A percentile compares a stretch with the other conserved stretches of the same genome.
phyloP scores from a whole-genome alignment of 2,329 filamentous ascomycete species.

The Xylaria sp. region DNA sequence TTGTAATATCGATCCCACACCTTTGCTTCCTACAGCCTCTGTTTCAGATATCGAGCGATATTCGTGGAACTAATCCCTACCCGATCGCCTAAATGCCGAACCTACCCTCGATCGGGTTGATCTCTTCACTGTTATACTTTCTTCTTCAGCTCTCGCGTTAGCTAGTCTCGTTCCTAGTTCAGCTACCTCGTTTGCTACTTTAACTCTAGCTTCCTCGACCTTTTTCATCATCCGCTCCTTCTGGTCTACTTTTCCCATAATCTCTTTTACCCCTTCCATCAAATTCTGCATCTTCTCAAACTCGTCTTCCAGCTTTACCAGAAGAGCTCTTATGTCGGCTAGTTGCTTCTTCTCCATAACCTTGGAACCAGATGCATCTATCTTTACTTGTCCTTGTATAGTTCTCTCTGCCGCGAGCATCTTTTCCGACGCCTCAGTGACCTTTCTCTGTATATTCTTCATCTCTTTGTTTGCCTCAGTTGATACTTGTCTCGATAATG shows the following conservation, averaged over 20 bases:
- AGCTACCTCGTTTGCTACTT: neutral
- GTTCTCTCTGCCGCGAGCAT: neutral
- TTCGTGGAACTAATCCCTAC: too few relatives aligned
- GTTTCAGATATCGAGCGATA: too few relatives aligned
- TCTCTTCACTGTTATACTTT: neutral
- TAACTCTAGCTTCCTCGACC: neutral
- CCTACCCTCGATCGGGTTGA: too few relatives aligned
- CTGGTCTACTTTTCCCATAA: neutral
- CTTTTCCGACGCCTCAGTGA: neutral
- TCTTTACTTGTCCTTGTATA: neutral
- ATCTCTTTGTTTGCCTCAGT: neutral
- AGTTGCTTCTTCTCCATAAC: neutral
- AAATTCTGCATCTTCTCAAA: neutral
- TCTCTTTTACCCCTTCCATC: neutral
- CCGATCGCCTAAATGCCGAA: neutral
- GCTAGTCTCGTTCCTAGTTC: neutral
- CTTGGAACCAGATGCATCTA: neutral
- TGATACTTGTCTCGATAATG: neutral
- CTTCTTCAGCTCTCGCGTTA: neutral
- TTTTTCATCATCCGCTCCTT: neutral
- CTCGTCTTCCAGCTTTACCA: neutral
- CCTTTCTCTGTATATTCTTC: neutral
- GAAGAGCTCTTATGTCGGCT: neutral
- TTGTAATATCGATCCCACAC: too few relatives aligned
- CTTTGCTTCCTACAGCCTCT: too few relatives aligned